Base-by-base conservation (phyloP, 2,329 filamentous ascomycete genomes). In the Metarhizium guizhouense region DNA sequence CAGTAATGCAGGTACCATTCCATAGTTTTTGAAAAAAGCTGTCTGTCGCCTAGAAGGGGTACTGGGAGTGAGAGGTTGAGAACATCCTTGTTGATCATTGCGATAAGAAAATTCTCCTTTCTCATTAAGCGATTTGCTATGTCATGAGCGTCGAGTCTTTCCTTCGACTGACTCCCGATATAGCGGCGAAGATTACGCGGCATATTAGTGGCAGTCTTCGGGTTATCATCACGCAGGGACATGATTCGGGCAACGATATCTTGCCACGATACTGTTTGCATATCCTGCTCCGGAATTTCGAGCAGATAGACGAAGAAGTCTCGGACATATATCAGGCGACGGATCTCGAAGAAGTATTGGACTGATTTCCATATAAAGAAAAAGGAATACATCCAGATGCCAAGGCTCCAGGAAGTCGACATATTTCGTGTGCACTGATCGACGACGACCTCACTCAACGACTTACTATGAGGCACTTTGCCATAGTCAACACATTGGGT, bases 71-170 rank as follows among this genome's bases (percentile, higher is more conserved):
- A 91, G 49, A 97, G 76, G 66, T 99, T 86, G 47, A 99, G 72
- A 42, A 97, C 83, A 58, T 97, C 94, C 70, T 99, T 97, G 76
- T 99, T 99, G 74, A 97, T 90, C 64, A 99, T 78, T 4, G 94
- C 94, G 64, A 99, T 96, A 59, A 96, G 82, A 64, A 96, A 99
- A 66, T 99, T 99, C 60, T 96, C 93, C 66, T 90, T 88, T 57
- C 94, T 86, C 94, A 99, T 97, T 49, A 99, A 74, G 36, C 94
- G 84, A 67, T 97, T 99, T 6, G 94, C 94, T 68, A 99, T 97
- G 66, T 96, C 94, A 64, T 96, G 90, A 11, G 94, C 94, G 70
- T 96, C 94, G 63, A 99, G 85, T 59, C 93, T 82, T 72, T 97
- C 90, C 69, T 96, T 95, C 25, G 90, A 95, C 67, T 95, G 90